A percentile compares a stretch with the other conserved stretches of the same genome.
These are phyloP conservation scores for Alternaria sp. DNA, from an alignment of 2,329 filamentous ascomycete species.

Conservation along the genomic window DNA sequence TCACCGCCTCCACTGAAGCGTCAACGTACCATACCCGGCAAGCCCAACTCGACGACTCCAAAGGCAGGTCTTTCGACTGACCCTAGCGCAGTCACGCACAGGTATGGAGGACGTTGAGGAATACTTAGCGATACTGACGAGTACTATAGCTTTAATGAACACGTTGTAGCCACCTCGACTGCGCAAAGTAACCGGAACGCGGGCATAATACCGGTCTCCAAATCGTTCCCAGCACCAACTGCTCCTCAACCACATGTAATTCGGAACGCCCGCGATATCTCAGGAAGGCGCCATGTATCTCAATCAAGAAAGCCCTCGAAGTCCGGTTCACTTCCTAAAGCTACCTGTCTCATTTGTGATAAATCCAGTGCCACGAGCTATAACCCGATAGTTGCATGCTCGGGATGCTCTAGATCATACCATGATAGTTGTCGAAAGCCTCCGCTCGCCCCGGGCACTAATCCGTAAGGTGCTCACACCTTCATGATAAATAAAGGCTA, in stretches of 20 bases:
- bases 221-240: neutral
- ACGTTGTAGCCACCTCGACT: neutral
- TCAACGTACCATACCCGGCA: slow-evolving; percentile 12
- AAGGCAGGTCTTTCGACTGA: neutral
- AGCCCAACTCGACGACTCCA: neutral
- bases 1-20: slow-evolving; percentile 36
- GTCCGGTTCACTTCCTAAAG: slow-evolving; percentile 7
- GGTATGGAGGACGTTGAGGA: slow-evolving; percentile 6
- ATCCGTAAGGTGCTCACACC: slow-evolving; percentile 13
- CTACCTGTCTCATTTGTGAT: slow-evolving; percentile 41
- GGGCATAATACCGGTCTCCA: neutral
- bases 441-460: slow-evolving; percentile 7
- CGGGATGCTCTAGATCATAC: slow-evolving; percentile 42
- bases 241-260: neutral
- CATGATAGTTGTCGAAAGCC: slow-evolving; percentile 47
- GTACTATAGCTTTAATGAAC: neutral
- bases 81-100: neutral
- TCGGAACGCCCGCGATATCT: neutral
- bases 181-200: neutral
- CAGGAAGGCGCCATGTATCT: neutral
- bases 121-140: neutral
- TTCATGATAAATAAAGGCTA: neutral
- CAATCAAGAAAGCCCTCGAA: slow-evolving; percentile 19
- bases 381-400: slow-evolving; percentile 41
- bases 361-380: slow-evolving; percentile 25